Evolutionary conservation across 2,329 filamentous ascomycete genomes (phyloP), one percentile per base, ranked within the genome.

Genomic region (Arthroderma uncinatum): DNA sequence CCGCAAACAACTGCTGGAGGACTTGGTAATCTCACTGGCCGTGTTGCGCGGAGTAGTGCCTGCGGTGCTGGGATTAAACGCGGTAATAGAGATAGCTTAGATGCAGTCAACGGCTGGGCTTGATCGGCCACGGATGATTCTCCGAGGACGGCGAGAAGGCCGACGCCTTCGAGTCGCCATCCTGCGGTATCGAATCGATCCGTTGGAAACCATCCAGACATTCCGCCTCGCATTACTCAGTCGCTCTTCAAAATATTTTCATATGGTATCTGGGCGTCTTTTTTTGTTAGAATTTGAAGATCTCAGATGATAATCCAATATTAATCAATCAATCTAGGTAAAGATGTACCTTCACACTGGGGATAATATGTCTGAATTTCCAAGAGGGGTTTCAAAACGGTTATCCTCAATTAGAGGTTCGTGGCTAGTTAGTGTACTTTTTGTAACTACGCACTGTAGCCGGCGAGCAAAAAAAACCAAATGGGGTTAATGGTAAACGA

Each of bases 11-110:
- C 76, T 40, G 79, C 79, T 14, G 74, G 71, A 14, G 76, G 74
- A 60, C 79, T 76, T 47, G 82, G 81, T 64, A 84, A 76, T 47
- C 81, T 76, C 28, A 71, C 72, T 6, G 80, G 80, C 2, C 82
- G 76, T 21, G 73, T 71, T 8, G 80, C 75, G 58, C 80, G 80
- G 50, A 84, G 71, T n/a, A 85, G 73, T 50, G 79, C 79, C 67
- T 84, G 82, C 0, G 82, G 82, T 1, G 82, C 82, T 7, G 82
- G 82, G 28, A 84, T 76, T 54, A 84, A 76, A 53, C 82, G 78
- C 28, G 82, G 82, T 2, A 84, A 71, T 39, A 81, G 74, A 62
- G 79, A 82, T 34, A 81, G 73, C 60, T 76, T 73, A 8, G 79
- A 81, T n/a, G 81, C 76, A 1, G 80, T 83, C 60, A 83, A 76